Evolutionary conservation across 352 stramenopile species (phyloP), one percentile per base, ranked within the genome.

Genomic region (Saprolegnia parasitica): DNA sequence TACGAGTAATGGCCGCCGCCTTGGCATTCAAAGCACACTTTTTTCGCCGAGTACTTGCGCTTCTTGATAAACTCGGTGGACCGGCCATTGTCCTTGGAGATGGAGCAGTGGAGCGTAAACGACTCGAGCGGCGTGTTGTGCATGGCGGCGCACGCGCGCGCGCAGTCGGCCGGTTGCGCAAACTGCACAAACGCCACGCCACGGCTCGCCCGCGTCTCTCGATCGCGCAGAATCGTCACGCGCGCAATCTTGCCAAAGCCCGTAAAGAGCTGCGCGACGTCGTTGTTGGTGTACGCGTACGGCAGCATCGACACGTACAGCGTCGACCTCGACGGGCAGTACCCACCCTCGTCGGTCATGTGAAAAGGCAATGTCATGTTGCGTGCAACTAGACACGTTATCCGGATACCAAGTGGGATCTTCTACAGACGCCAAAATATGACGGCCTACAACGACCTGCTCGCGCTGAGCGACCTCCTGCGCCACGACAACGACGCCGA

Each of bases 261-360:
- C 21, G 78, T 77, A 63, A 94, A 96, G 21, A 96, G 78, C 73
- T 96, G 86, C 42, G 84, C 87, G 20, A 96, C 84, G 71, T 94
- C 87, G 72, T 87, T 95, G 61, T 86, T 93, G 5, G 86, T 95
- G 76, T 93, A 95, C 29, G 82, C 81, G 65, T 89, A 96, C 72
- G 87, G 87, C 49, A 96, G 80, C 87, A 94, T 96, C 24, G 87
- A 78, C n/a, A 96, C 82, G 72, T 96, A 93, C 20, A 88, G 81
- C 23, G 87, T 96, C 15, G 75, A 78, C 49, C 74, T 70, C 21
- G 75, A 78, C 10, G 73, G 60, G 56, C 32, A 65, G 20, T 65
- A 65, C 24, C 23, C 52, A 20, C 21, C 21, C 18, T 52, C 46
- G 18, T 52, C 46, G 18, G 21, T 52, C 21, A 21, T 52, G 21